Evolutionary conservation across 1,139 yeast genomes (phyloP), one percentile per base, ranked within the genome.

Genomic region (Suhomyces yuchorum): DNA sequence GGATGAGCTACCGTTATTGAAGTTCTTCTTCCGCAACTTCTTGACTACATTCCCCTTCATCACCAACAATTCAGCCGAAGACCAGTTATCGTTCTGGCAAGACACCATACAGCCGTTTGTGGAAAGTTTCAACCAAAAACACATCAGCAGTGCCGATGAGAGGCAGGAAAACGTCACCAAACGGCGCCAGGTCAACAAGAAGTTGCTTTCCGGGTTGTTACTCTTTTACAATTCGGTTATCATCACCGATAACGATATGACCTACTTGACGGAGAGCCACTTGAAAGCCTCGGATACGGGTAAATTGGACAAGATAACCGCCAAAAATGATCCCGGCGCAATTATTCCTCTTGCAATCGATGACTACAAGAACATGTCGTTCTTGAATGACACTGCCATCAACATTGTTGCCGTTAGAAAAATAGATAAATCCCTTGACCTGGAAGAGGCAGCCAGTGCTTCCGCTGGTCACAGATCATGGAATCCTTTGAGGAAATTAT

Each of bases 201-300:
- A 85, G 59, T 50, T 89, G 24, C 74, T 82, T 37, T 79, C 85
- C 46, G 74, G 89, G 46, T 67, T 91, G 32, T 68, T 87, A 32
- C 68, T 89, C 57, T 75, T 89, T 55, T 86, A 81, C 66, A 87
- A 90, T 56, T 85, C 97, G 0, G 87, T 93, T 36, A 64, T 92
- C 18, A 82, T 84, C 14, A 81, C 92, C 2, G 68, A 75, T 0
- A 74, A 81, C 44, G 92, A 85, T 53, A 63, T 76, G 43, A 70
- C 64, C 14, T 86, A 85, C 56, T 77, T 79, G 42, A 61, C 62
- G 8, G 57, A 75, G 63, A 63, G 77, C 65, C 73, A 85, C 68
- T 55, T 80, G 68, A 61, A 82, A 61, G 73, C 79, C 8, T 63
- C 80, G 46, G 81, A 80, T 35, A 80, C 82, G 11, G 75, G 87